Percentiles rank a stretch among this genome's conserved stretches.
Conservation (phyloP, 768 basidiomycete genomes). For the Peribolospora baueri region DNA sequence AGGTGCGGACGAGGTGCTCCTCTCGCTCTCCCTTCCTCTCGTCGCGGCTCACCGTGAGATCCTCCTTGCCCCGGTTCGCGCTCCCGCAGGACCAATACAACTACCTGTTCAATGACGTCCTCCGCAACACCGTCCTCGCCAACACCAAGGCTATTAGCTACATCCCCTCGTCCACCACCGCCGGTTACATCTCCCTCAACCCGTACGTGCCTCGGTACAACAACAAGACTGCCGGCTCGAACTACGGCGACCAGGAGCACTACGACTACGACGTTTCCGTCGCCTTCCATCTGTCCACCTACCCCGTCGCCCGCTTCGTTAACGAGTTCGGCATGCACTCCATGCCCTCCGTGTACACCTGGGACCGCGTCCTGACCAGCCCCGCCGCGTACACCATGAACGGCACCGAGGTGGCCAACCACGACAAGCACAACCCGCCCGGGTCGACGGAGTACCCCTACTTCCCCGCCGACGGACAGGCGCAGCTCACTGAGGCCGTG, state of each 20-base stretch:
- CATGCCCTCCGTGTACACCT: slow-evolving; percentile 37
- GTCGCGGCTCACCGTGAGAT: too few relatives aligned
- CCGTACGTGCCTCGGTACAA: slow-evolving; percentile 30
- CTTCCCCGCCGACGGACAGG: slow-evolving; percentile 32
- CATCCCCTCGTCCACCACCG: slow-evolving; percentile 36
- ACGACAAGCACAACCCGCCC: slow-evolving; percentile 35
- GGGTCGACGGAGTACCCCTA: slow-evolving; percentile 32
- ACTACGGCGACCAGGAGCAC: slow-evolving; percentile 35
- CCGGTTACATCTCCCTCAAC: slow-evolving; percentile 33
- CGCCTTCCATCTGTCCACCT: slow-evolving; percentile 33
- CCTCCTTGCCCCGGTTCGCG: slow-evolving; percentile 22
- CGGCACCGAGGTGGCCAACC: slow-evolving; percentile 32
- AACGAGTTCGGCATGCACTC: slow-evolving; percentile 43
- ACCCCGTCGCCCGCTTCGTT: slow-evolving; percentile 31
- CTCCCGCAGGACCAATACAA: too few relatives aligned
- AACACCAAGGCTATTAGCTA: slow-evolving; percentile 35
- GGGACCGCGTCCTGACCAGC: slow-evolving; percentile 32
- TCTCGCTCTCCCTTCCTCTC: too few relatives aligned
- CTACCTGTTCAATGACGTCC: slow-evolving; percentile 29
- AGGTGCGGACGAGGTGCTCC: too few relatives aligned
- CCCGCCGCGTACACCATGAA: slow-evolving; percentile 35
- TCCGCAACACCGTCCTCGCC: slow-evolving; percentile 27
- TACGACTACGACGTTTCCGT: slow-evolving; percentile 32
- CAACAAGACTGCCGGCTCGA: slow-evolving; percentile 30
- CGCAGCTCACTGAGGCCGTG: slow-evolving; percentile 30